Base-by-base conservation (phyloP, 495 filamentous ascomycete genomes). In the Xylaria longipes region DNA sequence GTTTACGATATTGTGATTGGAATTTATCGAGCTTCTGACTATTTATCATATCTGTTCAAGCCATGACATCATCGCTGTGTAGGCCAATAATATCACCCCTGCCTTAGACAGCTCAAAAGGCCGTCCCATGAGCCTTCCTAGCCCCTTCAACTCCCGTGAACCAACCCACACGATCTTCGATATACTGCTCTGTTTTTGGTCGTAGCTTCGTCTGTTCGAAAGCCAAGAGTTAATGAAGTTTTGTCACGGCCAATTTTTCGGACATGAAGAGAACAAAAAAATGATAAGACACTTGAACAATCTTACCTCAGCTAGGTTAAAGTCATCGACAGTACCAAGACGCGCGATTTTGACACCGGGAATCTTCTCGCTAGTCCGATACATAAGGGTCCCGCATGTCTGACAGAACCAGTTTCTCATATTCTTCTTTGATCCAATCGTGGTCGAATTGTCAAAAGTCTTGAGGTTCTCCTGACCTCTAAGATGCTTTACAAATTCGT, bases 341-440 rank as follows among this genome's bases (percentile, higher is more conserved):
- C 87, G 77, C 72, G 86, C 69, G 73, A 87, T 82, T 74, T 78
- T 84, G 31, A 54, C 29, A 33, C 82, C 82, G 4, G 84, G 82
- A 29, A 75, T 81, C 0, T 68, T 76, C 31, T 74, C 71, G 64
- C 82, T 77, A 29, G 72, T 77, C 9, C 86, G 81, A 72, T 88
- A 87, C 85, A 89, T 85, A 9, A 89, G 80, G 11, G 84, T 83
- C 37, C 87, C 87, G 77, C 87, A 89, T 0, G 77, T 82, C 14
- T 74, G 75, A 73, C 87, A 89, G 77, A 89, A 88, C 73, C 80
- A 80, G 73, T 89, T 88, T 37, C 83, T 84, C 85, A 88, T 89
- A 1, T n/a, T 73, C 48, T 82, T 81, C 45, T 83, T 82, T 1
- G 81, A 77, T 1, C 58, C 77, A 37, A 82, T 78, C 4, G 86